Evolutionary conservation across 192 early-diverging fungal genomes (phyloP).

Genomic region (Coemansia sp.): DNA sequence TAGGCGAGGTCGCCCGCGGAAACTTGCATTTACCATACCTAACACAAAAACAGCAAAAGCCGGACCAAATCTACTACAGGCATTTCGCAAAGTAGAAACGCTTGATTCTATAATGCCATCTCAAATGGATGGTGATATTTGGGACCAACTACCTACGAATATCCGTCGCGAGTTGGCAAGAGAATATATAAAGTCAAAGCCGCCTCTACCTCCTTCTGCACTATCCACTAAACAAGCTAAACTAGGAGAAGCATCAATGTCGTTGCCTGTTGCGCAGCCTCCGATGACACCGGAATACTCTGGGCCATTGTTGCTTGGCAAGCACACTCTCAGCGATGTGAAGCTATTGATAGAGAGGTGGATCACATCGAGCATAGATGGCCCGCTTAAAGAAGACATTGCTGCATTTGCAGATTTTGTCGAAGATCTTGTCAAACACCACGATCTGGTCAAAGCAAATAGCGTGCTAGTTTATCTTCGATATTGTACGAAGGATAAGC

Average conservation of each 20-base stretch:
- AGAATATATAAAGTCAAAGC: slow-evolving; percentile 29
- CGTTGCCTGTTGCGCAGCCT: neutral
- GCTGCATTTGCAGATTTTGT: slow-evolving; percentile 32
- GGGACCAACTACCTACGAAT: slow-evolving; percentile 24
- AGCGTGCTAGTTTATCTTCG: slow-evolving; percentile 15
- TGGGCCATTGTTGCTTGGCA: slow-evolving; percentile 28
- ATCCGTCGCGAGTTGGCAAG: slow-evolving; percentile 43
- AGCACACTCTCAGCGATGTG: slow-evolving; percentile 14
- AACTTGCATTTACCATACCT: slow-evolving; percentile 12
- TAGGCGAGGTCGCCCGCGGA: slow-evolving; percentile 29
- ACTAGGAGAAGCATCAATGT: neutral
- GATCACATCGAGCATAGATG: slow-evolving; percentile 15
- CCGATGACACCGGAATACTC: neutral
- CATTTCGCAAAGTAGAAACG: slow-evolving; percentile 30
- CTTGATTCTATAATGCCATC: slow-evolving; percentile 45
- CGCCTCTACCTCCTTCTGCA: neutral
- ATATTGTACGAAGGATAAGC: slow-evolving; percentile 1
- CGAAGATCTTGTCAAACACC: slow-evolving; percentile 23
- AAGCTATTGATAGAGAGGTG: slow-evolving; percentile 24
- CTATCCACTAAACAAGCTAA: neutral
- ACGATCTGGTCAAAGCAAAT: slow-evolving; percentile 19
- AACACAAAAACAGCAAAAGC: neutral
- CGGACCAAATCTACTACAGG: slow-evolving; percentile 22
- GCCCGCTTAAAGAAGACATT: slow-evolving; percentile 30
- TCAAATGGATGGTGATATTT: slow-evolving; percentile 41